Evolutionary conservation across 2,329 filamentous ascomycete species (phyloP).

Genomic region (Dactylellina sp.): DNA sequence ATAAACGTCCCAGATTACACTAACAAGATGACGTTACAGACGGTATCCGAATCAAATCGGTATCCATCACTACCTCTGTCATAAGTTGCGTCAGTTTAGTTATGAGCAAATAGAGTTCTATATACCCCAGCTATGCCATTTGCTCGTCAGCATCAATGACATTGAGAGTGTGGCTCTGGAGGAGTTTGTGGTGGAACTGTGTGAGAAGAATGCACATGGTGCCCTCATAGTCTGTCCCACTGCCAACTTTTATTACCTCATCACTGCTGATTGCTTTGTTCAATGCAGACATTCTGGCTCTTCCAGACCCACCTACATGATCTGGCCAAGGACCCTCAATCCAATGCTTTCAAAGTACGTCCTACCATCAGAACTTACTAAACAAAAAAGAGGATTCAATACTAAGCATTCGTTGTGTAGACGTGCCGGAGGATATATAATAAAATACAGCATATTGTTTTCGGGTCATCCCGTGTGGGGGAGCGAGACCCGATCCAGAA

Average conservation of each 20-base stretch:
- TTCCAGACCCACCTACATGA: conserved; percentile 90
- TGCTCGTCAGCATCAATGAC: conserved; percentile 82
- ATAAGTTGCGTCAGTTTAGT: conserved; percentile 86
- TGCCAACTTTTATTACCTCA: conserved; percentile 53
- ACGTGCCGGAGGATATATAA: conserved; percentile 87
- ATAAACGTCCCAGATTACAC: conserved; percentile 49
- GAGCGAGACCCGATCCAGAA: conserved; percentile 71
- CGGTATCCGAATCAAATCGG: conserved; percentile 90
- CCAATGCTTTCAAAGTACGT: conserved; percentile 72
- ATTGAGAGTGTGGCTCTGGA: conserved; percentile 93
- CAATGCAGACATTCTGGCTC: conserved; percentile 82
- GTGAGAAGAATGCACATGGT: conserved; percentile 87
- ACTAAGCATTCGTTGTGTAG: conserved; percentile 64
- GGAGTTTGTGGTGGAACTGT: conserved; percentile 86
- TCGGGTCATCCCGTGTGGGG: conserved; percentile 71
- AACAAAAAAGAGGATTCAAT: neutral
- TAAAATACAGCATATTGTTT: conserved; percentile 88
- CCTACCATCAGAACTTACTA: neutral
- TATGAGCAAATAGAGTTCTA: conserved; percentile 96
- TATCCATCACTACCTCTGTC: conserved; percentile 88
- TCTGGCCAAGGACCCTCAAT: conserved; percentile 78
- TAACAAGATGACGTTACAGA: conserved; percentile 66
- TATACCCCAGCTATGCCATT: conserved; percentile 85
- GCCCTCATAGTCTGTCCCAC: conserved; percentile 76
- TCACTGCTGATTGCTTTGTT: conserved; percentile 21